Percentiles rank a stretch among this genome's conserved stretches.
Evolutionary conservation across 1,284 basidiomycete species (phyloP).

Genomic region (Inonotus obliquus): DNA sequence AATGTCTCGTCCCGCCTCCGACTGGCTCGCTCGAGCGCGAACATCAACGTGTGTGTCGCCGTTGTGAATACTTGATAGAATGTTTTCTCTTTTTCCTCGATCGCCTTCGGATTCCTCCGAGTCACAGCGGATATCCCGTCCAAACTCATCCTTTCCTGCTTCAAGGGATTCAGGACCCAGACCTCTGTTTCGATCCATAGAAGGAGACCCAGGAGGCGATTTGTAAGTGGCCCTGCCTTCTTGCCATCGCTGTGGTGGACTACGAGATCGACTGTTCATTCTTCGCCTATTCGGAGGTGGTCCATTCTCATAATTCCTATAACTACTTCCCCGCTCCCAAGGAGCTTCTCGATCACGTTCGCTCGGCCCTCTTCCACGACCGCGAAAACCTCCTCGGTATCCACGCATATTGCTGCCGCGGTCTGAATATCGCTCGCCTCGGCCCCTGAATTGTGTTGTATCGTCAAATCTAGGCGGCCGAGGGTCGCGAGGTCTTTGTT

Average conservation of each 20-base stretch:
- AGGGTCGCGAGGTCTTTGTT: constrained; percentile 38
- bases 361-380: constrained; percentile 25
- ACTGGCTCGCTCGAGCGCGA: not conserved
- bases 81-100: constrained; percentile 24
- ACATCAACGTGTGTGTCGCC: not conserved
- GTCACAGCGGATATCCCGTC: constrained; percentile 62
- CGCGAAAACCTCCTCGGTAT: constrained; percentile 30
- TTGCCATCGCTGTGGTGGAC: constrained; percentile 49
- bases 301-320: not conserved
- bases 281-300: constrained; percentile 18
- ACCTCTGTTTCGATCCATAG: constrained; percentile 24
- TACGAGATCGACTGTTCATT: constrained; percentile 62
- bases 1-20: not conserved
- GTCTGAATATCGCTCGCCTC: constrained; percentile 1
- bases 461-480: constrained; percentile 44
- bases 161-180: constrained; percentile 26
- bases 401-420: constrained; percentile 22
- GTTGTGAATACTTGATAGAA: not conserved
- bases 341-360: not conserved
- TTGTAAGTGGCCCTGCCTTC: constrained; percentile 48
- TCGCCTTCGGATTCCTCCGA: constrained; percentile 34
- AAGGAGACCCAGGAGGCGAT: constrained; percentile 45
- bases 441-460: constrained; percentile 22
- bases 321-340: not conserved
- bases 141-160: constrained; percentile 71